A percentile compares a stretch with the other conserved stretches of the same genome.
These are phyloP conservation scores for Hypholoma sublateritium DNA, from an alignment of 768 basidiomycete genomes.

Conservation along the genomic window DNA sequence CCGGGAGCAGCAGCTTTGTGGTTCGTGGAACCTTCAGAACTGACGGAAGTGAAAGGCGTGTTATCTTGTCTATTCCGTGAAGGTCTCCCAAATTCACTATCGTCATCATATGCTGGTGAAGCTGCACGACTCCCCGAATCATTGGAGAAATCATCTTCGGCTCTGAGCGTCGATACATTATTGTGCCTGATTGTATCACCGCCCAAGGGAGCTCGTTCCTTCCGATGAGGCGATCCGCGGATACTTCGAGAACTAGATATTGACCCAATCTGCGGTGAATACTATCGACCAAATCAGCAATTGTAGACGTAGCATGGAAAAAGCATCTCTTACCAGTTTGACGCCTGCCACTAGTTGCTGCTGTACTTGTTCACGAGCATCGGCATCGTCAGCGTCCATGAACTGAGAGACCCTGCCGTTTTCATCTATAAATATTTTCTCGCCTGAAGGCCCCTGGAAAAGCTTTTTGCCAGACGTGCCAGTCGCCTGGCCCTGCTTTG, in stretches of 20 bases:
- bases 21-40: constrained; percentile 41
- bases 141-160: constrained; percentile 37
- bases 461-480: constrained; percentile 29
- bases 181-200: constrained; percentile 39
- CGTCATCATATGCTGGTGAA: constrained; percentile 50
- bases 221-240: constrained; percentile 64
- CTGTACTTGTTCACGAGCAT: constrained; percentile 85
- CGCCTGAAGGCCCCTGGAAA: constrained; percentile 29
- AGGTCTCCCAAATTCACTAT: constrained; percentile 58
- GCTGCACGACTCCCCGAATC: constrained; percentile 44
- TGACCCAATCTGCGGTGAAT: constrained; percentile 59
- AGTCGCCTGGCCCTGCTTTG: constrained; percentile 33
- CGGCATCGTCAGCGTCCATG: constrained; percentile 85
- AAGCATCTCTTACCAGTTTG: constrained; percentile 51
- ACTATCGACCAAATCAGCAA: constrained; percentile 38
- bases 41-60: constrained; percentile 55
- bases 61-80: constrained; percentile 48
- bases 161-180: constrained; percentile 41
- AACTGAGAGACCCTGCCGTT: constrained; percentile 75
- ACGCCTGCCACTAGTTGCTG: constrained; percentile 78
- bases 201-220: constrained; percentile 44
- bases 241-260: constrained; percentile 68
- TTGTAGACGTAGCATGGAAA: not conserved
- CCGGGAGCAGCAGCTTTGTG: constrained; percentile 37
- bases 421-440: constrained; percentile 37